Base-by-base conservation (phyloP, 306 rosid genomes). In the Begonia masoniana region DNA sequence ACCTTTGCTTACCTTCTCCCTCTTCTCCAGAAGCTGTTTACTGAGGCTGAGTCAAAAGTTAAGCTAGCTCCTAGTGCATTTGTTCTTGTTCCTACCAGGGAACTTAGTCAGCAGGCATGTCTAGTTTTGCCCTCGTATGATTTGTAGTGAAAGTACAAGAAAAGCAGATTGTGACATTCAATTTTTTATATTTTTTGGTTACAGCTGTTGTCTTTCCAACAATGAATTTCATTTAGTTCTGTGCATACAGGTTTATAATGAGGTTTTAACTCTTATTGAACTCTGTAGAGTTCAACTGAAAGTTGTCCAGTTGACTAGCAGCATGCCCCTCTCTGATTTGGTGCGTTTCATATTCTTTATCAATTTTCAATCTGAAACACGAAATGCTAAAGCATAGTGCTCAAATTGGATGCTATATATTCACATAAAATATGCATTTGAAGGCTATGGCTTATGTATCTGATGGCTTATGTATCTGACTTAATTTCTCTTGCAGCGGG, bases 1-100 rank as follows among this genome's bases (percentile, higher is more conserved):
- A 91, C 97, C 7, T 74, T 91, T 51, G 97, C 97, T 0, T 91
- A 81, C 57, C 92, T 91, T 41, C 82, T 85, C 50, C 97, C 97
- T 0, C 56, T 89, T 85, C 85, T 91, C 55, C 97, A 85, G 83
- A 85, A 85, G 70, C 68, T 91, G 31, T 80, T 91, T 16, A 46
- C 75, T 15, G 59, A 45, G 63, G 54, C 67, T 50, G 68, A 26
- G 56, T 68, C 84, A 35, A 70, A 71, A 67, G 79, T 74, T 57
- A 83, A 77, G 74, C 71, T 78, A 0, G 84, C 88, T n/a, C 92
- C 96, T 1, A 77, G 77, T 61, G 99, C 91, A 15, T 64, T 86
- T 31, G 42, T 86, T 71, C 86, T 91, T 5, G 88, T 81, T 3
- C 96, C 96, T 12, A 78, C 94, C 49, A 67, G 92, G 43, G 97